Base-by-base conservation (phyloP, 805 yeast genomes). In the Suhomyces faveliae region DNA sequence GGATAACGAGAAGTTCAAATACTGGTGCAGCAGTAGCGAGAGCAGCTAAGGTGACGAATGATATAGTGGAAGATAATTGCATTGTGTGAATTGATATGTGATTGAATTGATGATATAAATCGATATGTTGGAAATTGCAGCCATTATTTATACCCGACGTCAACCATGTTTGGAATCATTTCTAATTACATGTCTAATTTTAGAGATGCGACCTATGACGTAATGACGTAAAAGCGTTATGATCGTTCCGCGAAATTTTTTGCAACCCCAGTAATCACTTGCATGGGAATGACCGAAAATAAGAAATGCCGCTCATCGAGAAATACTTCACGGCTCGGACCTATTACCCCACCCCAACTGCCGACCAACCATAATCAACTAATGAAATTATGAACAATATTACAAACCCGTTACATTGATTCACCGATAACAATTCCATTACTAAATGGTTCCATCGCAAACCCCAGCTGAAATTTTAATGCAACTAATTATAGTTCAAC, bases 1-100 rank as follows among this genome's bases (percentile, higher is more conserved):
- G 56, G 33, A 63, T 60, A 27, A 58, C 48, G 25, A 62, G 43
- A 13, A 59, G 51, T 21, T 50, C 42, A 46, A 64, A 54, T n/a
- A 55, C 45, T 43, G 51, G 53, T 9, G 59, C 63, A 15, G 68
- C 63, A 22, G 57, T 45, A 24, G 65, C 67, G 35, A 61, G 46
- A 47, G 66, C 54, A 46, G 56, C 52, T 20, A 62, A 30, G 29
- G 63, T 46, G 41, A 60, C 48, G 30, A 57, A 46, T 7, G 63
- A 55, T 24, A 62, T 45, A 27, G 60, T 48, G 17, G 51, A 46
- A 17, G 53, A 39, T 35, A 52, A 49, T 49, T 52, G 52, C 55
- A 52, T 52, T 17, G 11, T 45, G 40, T 45, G 11, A 7, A n/a
- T 33, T 15, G 30, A 19, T 41, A 45, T 17, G 37, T 33, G 19